Percentiles rank a stretch among this genome's conserved stretches.
Evolutionary conservation across 345 rosid species (phyloP).

Genomic region (Carallia pectinifolia): DNA sequence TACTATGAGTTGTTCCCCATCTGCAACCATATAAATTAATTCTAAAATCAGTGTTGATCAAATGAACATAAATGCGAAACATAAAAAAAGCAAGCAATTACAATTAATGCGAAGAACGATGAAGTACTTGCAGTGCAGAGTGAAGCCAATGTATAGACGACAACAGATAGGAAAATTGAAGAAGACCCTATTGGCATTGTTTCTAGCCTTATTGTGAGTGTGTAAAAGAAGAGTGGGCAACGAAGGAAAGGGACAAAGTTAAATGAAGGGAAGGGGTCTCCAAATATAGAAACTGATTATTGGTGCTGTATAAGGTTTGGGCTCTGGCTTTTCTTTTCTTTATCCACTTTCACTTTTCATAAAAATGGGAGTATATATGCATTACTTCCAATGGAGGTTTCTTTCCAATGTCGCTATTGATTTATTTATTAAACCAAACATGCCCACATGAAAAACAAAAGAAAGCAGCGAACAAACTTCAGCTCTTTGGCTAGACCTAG

Average conservation of each 20-base stretch:
- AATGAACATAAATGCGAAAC: background rate
- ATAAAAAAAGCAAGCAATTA: background rate
- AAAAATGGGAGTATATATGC: slow-evolving; percentile 43
- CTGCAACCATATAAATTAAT: slow-evolving; percentile 26
- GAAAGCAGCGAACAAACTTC: background rate
- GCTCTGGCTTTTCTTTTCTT: slow-evolving; percentile 14
- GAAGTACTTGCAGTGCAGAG: slow-evolving; percentile 32
- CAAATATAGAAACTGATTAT: background rate
- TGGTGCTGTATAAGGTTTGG: background rate
- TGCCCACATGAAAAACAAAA: background rate
- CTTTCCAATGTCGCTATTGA: slow-evolving; percentile 23
- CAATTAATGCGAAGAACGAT: background rate
- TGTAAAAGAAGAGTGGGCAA: background rate
- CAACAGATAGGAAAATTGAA: slow-evolving; percentile 24
- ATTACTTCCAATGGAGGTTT: slow-evolving; percentile 50
- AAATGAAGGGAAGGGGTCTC: slow-evolving; percentile 5
- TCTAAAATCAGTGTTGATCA: background rate
- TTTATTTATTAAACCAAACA: background rate
- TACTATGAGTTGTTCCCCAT: slow-evolving; percentile 65
- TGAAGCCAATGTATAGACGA: slow-evolving; percentile 28
- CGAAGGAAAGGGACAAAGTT: background rate
- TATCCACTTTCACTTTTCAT: slow-evolving; percentile 31
- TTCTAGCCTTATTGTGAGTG: background rate
- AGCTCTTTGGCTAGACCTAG: background rate
- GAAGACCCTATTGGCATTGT: slow-evolving; percentile 30